phyloP scores from a whole-genome alignment of 2,329 filamentous ascomycete species.

The Cladosporium sp. region DNA sequence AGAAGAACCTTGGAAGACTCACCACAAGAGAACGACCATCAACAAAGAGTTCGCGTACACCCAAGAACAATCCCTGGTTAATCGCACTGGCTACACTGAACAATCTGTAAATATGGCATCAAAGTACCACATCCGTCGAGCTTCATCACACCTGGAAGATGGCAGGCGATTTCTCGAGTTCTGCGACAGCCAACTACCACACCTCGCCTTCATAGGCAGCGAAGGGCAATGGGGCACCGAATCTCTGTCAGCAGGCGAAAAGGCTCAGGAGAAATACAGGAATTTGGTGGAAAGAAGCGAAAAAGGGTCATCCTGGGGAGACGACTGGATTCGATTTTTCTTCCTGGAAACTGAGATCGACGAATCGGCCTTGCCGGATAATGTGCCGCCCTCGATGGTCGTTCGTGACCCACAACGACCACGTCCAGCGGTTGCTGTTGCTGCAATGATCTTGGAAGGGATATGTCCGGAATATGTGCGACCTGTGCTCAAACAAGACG shows the following conservation, averaged over 20 bases:
- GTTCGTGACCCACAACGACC: too few relatives aligned
- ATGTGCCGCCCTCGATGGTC: neutral
- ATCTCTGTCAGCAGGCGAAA: constrained; percentile 1
- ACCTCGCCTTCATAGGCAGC: constrained; percentile 16
- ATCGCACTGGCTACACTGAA: too few relatives aligned
- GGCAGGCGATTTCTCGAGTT: constrained; percentile 17
- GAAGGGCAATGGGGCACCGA: constrained; percentile 18
- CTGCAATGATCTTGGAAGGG: too few relatives aligned
- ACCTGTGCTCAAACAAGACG: constrained; percentile 15
- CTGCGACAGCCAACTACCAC: constrained; percentile 17
- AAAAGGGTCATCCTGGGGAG: constrained; percentile 1
- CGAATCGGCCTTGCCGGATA: neutral
- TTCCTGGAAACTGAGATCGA: constrained; percentile 14
- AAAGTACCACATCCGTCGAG: constrained; percentile 16
- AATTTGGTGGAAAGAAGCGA: constrained; percentile 14
- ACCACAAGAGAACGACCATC: too few relatives aligned
- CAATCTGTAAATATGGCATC: too few relatives aligned
- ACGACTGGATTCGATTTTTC: constrained; percentile 15
- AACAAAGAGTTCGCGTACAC: too few relatives aligned
- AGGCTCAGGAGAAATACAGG: constrained; percentile 3
- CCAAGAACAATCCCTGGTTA: too few relatives aligned
- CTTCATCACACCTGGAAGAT: constrained; percentile 11
- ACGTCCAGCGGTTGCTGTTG: too few relatives aligned
- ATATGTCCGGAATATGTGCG: too few relatives aligned
- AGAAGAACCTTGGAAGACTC: neutral